A percentile compares a stretch with the other conserved stretches of the same genome.
phyloP scores from a whole-genome alignment of 1,139 yeast genomes.

The Eremothecium gossypii region DNA sequence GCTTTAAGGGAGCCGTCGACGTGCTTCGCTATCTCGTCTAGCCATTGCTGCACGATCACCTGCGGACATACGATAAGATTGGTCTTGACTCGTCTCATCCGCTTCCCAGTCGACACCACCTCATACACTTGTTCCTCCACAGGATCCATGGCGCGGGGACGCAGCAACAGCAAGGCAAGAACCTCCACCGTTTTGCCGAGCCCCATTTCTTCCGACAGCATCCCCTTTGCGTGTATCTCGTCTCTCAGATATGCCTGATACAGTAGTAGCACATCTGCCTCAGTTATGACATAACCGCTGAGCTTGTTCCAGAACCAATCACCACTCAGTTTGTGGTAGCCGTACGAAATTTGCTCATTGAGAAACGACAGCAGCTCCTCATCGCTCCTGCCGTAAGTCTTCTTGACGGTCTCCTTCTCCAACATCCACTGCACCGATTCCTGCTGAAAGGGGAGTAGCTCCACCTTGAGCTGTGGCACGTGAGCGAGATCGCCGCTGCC shows the following conservation, averaged over 20 bases:
- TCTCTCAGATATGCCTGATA: slow-evolving; percentile 8
- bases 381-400: not conserved
- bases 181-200: slow-evolving; percentile 89
- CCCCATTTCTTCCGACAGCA: slow-evolving; percentile 93
- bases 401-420: slow-evolving; percentile 15
- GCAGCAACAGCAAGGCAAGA: slow-evolving; percentile 51
- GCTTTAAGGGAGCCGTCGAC: slow-evolving; percentile 40
- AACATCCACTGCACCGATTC: slow-evolving; percentile 29
- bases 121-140: not conserved
- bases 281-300: slow-evolving; percentile 22
- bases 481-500: slow-evolving; percentile 1
- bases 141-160: slow-evolving; percentile 33
- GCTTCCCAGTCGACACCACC: slow-evolving; percentile 5
- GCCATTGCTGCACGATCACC: slow-evolving; percentile 78
- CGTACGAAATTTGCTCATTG: slow-evolving; percentile 22
- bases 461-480: slow-evolving; percentile 4
- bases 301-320: slow-evolving; percentile 26
- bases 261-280: slow-evolving; percentile 11
- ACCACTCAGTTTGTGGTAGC: slow-evolving; percentile 17
- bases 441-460: slow-evolving; percentile 25
- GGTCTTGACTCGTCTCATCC: slow-evolving; percentile 49
- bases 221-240: slow-evolving; percentile 44
- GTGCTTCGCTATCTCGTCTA: slow-evolving; percentile 53
- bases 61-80: slow-evolving; percentile 81
- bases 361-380: slow-evolving; percentile 14